Conservation (phyloP, 768 basidiomycete genomes). For the Rhizopogon salebrosus region DNA sequence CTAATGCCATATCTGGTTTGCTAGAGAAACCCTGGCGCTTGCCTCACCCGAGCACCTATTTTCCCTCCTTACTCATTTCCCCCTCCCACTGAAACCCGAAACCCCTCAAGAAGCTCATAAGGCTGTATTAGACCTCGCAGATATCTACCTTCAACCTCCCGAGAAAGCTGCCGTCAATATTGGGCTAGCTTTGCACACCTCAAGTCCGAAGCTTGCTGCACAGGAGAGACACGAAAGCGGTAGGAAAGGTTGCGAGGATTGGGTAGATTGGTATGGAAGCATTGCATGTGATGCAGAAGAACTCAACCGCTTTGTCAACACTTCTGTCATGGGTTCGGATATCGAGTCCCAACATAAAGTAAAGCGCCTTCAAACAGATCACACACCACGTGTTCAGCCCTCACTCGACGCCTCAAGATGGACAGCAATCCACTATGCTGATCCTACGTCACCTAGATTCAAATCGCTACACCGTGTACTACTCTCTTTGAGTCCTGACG, state of each 20-base stretch:
- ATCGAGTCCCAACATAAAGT: constrained; percentile 28
- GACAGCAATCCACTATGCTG: constrained; percentile 77
- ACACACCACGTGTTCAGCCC: constrained; percentile 52
- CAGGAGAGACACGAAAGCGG: constrained; percentile 14
- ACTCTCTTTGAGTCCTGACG: constrained; percentile 38
- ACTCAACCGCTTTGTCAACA: constrained; percentile 46
- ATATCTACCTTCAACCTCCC: constrained; percentile 41
- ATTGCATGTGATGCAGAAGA: constrained; percentile 64
- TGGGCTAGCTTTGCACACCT: constrained; percentile 71
- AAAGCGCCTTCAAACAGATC: constrained; percentile 70
- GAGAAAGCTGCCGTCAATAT: constrained; percentile 56
- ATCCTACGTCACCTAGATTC: constrained; percentile 62
- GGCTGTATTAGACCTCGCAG: constrained; percentile 33
- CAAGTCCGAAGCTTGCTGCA: constrained; percentile 78
- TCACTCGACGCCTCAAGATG: constrained; percentile 43
- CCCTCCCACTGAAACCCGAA: constrained; percentile 39
- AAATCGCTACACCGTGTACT: constrained; percentile 65
- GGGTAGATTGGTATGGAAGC: constrained; percentile 83
- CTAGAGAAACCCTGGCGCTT: constrained; percentile 77
- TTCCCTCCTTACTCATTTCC: constrained; percentile 55
- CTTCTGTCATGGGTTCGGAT: constrained; percentile 28
- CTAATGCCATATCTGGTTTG: neutral
- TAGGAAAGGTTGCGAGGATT: constrained; percentile 53
- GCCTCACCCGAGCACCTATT: constrained; percentile 76
- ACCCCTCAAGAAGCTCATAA: constrained; percentile 47